Evolutionary conservation across 2,329 filamentous ascomycete species (phyloP).

Genomic region (Penicillium crustosum): DNA sequence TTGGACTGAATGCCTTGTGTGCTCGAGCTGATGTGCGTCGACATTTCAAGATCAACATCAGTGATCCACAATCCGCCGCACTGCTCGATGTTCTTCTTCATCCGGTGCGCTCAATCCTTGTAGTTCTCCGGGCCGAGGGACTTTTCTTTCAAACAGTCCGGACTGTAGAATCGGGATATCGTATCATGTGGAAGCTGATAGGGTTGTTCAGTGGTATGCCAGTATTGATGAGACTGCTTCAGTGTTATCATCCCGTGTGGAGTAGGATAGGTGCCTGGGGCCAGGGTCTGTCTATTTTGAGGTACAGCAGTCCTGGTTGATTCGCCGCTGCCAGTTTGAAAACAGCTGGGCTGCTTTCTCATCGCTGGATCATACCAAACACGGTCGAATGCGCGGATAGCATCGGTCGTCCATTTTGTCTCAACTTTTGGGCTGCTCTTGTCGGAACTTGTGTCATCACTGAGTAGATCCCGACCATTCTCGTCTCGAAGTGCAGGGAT

Average conservation of each 20-base stretch:
- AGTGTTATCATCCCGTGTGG: neutral
- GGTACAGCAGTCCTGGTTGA: neutral
- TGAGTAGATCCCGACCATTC: neutral
- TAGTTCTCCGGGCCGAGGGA: slow-evolving; percentile 11
- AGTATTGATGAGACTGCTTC: neutral
- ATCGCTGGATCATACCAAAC: neutral
- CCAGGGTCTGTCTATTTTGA: neutral
- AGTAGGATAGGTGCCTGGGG: neutral
- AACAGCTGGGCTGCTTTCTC: neutral
- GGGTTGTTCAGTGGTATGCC: neutral
- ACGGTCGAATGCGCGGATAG: neutral
- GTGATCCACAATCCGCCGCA: neutral
- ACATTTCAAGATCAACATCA: neutral
- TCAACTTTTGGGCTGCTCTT: neutral
- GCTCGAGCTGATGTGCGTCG: neutral
- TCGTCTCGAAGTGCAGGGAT: neutral
- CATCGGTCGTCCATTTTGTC: neutral
- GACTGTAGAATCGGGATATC: slow-evolving; percentile 2
- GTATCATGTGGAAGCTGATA: neutral
- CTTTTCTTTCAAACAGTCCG: neutral
- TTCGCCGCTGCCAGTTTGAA: neutral
- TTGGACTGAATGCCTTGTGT: neutral
- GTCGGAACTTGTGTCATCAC: neutral
- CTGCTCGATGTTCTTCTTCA: neutral
- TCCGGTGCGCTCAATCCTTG: neutral